Base-by-base conservation (phyloP, 768 basidiomycete genomes). In the Phlebiopsis gigantea region DNA sequence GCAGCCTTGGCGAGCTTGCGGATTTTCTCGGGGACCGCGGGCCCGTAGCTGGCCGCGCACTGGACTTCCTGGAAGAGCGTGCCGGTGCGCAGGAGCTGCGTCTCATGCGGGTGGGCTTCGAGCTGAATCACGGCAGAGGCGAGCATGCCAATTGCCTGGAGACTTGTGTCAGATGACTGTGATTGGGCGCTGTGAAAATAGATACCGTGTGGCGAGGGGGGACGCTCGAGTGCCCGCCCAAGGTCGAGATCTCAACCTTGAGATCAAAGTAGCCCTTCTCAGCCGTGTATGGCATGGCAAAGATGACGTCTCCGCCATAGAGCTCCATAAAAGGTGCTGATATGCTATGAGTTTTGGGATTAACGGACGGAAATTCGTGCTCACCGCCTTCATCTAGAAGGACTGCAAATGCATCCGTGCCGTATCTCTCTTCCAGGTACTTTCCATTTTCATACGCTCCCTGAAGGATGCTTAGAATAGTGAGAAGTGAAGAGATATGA, bases 61-160 rank as follows among this genome's bases (percentile, higher is more conserved):
- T 85, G 82, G 19, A 90, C 71, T 24, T 73, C 77, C 22, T 70
- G 66, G 71, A 84, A 90, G 39, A 82, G 67, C 0, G 88, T 82
- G 22, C 83, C 80, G 39, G 75, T 68, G 51, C 83, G 79, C 12
- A 72, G 76, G 48, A 92, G 73, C 46, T 76, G 69, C 2, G 74
- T 68, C 31, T 74, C 60, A 57, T 76, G 80, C 0, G 90, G 88
- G 66, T 90, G 74, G 8, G 73, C 66, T 68, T 96, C 93, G 44
- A 87, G 78, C 29, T 82, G 73, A 5, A 84, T 82, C 25, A 96
- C 76, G 10, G 90, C 68, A 1, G 81, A 73, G 3, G 93, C 77
- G 42, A 95, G 81, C 52, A 93, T 85, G 9, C 93, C 92, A 56
- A 96, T 92, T 56, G 83, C 53, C 64, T 64, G 45, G 1, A 9